phyloP scores from a whole-genome alignment of 108 stramenopile genomes.

The Discostella stelligeroides region DNA sequence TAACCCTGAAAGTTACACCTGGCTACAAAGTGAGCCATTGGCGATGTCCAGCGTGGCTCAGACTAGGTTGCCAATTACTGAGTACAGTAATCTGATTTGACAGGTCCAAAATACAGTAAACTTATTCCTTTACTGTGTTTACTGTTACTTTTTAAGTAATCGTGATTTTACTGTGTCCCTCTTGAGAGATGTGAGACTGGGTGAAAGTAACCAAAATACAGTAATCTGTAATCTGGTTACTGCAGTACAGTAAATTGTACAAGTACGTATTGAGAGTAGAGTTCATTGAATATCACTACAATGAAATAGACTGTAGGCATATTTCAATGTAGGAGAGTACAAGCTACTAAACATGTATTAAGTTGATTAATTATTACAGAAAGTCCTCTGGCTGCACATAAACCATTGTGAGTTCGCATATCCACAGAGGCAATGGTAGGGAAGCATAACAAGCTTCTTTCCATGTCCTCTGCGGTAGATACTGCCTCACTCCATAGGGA shows the following conservation, averaged over 20 bases:
- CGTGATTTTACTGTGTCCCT: not conserved
- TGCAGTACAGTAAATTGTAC: not conserved
- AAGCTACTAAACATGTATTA: conserved; percentile 7
- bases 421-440: conserved; percentile 2
- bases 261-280: conserved; percentile 7
- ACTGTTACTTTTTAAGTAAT: no score
- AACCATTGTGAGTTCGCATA: not conserved
- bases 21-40: no score
- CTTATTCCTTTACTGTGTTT: no score
- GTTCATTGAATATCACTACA: not conserved
- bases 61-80: no score
- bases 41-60: no score
- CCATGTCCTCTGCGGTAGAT: not conserved
- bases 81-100: no score
- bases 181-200: not conserved
- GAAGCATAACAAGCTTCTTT: conserved; percentile 7
- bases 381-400: conserved; percentile 6
- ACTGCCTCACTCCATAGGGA: not conserved
- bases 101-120: no score
- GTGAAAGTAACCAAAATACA: conserved; percentile 9
- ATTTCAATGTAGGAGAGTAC: conserved; percentile 4
- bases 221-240: no score
- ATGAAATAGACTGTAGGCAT: not conserved
- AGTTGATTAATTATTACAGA: conserved; percentile 5
- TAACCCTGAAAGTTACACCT: no score